phyloP scores from a whole-genome alignment of 225 moss, liverwort and hornwort species.

The Marchantia polymorpha region DNA sequence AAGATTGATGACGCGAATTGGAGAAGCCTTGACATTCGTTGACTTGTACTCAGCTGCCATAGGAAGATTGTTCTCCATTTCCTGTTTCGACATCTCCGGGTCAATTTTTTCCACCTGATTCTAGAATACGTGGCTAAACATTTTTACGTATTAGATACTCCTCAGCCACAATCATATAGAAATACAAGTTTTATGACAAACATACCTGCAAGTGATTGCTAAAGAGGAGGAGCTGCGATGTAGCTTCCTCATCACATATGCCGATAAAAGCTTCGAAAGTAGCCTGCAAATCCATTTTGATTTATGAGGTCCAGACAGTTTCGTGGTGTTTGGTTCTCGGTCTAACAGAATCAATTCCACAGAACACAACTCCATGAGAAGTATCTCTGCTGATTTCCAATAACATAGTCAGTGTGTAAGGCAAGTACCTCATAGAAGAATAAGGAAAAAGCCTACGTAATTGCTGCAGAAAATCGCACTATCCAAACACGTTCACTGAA shows the following conservation, averaged over 20 bases:
- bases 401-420: too few species aligned
- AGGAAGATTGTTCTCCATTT: slow-evolving; percentile 89
- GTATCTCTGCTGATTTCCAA: too few species aligned
- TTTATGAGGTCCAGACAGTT: too few species aligned
- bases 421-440: too few species aligned
- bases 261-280: slow-evolving; percentile 97
- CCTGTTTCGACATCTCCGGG: slow-evolving; percentile 43
- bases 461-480: too few species aligned
- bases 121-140: neutral
- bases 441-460: too few species aligned
- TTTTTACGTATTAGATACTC: neutral
- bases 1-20: slow-evolving; percentile 95
- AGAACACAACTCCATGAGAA: too few species aligned
- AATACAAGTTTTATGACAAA: neutral
- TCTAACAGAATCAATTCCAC: too few species aligned
- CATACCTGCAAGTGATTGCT: slow-evolving; percentile 77
- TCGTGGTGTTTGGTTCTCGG: too few species aligned
- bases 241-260: slow-evolving; percentile 89
- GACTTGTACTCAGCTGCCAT: slow-evolving; percentile 77
- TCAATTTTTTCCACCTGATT: neutral
- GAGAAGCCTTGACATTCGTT: slow-evolving; percentile 71
- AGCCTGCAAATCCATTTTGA: slow-evolving; percentile 47
- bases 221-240: slow-evolving; percentile 70
- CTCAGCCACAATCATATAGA: neutral
- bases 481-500: too few species aligned